Base-by-base conservation (phyloP, 2,329 filamentous ascomycete genomes). In the Lasiodiplodia citricola region DNA sequence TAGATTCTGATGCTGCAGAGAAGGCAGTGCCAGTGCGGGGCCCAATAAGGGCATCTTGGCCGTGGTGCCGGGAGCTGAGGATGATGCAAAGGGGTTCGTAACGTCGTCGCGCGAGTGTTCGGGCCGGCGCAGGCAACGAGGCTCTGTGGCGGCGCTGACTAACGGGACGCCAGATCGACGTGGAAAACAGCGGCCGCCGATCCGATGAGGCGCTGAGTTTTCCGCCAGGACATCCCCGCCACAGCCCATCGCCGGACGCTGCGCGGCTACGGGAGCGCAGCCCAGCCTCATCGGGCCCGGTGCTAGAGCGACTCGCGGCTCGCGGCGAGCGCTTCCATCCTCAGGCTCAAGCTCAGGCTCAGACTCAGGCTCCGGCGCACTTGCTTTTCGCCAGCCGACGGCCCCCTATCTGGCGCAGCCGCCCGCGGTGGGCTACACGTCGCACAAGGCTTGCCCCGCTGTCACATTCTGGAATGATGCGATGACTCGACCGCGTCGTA, bases 1-100 rank as follows among this genome's bases (percentile, higher is more conserved):
- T 62, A 96, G 86, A 76, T 94, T 91, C 79, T 96, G 92, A 79
- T 87, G 89, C 75, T 91, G 87, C 75, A 94, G 83, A 35, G 86
- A 85, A 44, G 83, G 65, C 66, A 74, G 67, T 18, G 54, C 41
- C 28, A 65, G 47, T 35, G 47, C 25, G 41, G 65, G n/a, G 21
- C 50, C 68, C 62, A 68, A 51, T 16, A 68, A 65, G 50, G 67
- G 67, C 67, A 68, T 68, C 31, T 57, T 67, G 65, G 41, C 65
- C 8, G 51, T 58, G 60, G 28, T 50, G 52, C 41, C 63, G 63
- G 63, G 21, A 56, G 52, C 63, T 44, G 63, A 66, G 37, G 47
- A 41, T 41, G 60, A 16, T 14, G 44, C 31, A 52, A 64, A 52
- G 31, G 60, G 60, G 60, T 38, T 47, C 21, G 56, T 38, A 31